Evolutionary conservation across 371 early-diverging fungal species (phyloP), one percentile per base, ranked within the genome.

Genomic region (Batkoa obscura): DNA sequence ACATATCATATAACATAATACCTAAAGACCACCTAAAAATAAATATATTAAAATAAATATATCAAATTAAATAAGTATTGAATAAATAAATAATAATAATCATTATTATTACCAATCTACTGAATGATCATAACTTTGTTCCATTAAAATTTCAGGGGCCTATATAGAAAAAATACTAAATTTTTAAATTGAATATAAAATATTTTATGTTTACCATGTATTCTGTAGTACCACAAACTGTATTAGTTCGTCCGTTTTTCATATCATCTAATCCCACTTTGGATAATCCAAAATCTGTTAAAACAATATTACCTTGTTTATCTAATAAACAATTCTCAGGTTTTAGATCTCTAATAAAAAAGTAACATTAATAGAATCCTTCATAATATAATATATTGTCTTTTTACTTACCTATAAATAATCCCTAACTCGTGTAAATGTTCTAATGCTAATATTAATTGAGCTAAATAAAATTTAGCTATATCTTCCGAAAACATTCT

Each of bases 221-320:
- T 62, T 90, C 89, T 8, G 86, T 83, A 15, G 93, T 90, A 2
- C 93, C 93, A 69, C 93, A 91, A 50, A 90, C 84, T 1, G 93
- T 93, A 64, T 81, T 85, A 15, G 93, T 88, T 58, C 72, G 76
- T 51, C 70, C 70, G 45, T 75, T 73, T 47, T 75, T 50, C 30
- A 3, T 34, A 58, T 80, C 71, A 67, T 75, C 88, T 10, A 84
- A 61, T 43, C 76, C 59, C 48, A 79, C 86, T 66, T 89, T 89
- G 67, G 86, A 88, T 5, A 94, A 76, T 0, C 94, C 91, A 73
- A 92, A 90, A 65, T 93, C 93, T 15, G 84, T 84, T 53, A 94
- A 66, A n/a, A 88, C 81, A 59, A 92, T 78, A 63, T 91, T 90
- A 9, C 94, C 78, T 46, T 71, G 71, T 6, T 63, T 62, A 43